phyloP scores from a whole-genome alignment of 2,329 filamentous ascomycete species.

The Sporothrix brunneoviolacea region DNA sequence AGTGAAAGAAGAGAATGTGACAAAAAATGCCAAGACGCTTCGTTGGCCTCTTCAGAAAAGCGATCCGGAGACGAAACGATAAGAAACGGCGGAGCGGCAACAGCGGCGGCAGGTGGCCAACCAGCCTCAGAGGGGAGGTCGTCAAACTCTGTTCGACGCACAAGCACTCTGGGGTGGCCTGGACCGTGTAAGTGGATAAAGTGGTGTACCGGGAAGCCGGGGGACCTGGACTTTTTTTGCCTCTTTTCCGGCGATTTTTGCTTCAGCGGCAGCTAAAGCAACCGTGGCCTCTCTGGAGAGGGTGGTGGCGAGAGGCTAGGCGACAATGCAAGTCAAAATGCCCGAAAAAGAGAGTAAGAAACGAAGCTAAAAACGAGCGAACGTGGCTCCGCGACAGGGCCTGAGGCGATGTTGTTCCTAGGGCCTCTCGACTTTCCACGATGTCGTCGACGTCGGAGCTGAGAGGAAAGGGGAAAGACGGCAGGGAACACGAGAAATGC shows the following conservation, averaged over 20 bases:
- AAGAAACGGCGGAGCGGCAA: neutral
- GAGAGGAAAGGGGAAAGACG: neutral
- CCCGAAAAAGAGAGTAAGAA: neutral
- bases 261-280: slow-evolving; percentile 6
- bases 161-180: neutral
- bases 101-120: neutral
- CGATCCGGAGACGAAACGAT: neutral
- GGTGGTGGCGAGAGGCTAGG: slow-evolving; percentile 13
- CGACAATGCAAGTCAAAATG: slow-evolving; percentile 1
- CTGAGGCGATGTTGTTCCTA: neutral
- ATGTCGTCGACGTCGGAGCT: slow-evolving; percentile 6
- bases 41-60: slow-evolving; percentile 11
- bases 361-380: slow-evolving; percentile 1
- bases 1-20: neutral
- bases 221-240: neutral
- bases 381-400: neutral
- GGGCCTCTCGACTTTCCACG: slow-evolving; percentile 4
- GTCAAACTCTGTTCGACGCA: slow-evolving; percentile 5
- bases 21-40: slow-evolving; percentile 3
- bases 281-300: slow-evolving; percentile 13
- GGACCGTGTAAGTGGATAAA: slow-evolving; percentile 10
- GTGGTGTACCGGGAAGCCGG: neutral
- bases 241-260: slow-evolving; percentile 2
- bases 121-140: slow-evolving; percentile 2
- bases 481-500: neutral